Conservation (phyloP, 2,329 filamentous ascomycete species). For the Talaromyces piceae region DNA sequence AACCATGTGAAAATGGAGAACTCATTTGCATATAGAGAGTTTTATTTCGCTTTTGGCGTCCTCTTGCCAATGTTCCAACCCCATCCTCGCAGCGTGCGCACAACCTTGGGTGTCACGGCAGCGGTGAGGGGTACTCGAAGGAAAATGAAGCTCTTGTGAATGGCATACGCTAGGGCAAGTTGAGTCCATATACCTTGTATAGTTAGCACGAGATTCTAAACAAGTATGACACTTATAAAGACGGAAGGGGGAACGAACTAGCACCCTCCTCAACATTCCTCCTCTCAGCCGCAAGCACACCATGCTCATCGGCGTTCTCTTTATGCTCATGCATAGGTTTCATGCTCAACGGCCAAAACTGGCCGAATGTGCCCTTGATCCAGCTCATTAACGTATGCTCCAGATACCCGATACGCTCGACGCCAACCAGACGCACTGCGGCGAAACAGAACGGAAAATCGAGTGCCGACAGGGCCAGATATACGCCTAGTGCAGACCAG, state of each 20-base stretch:
- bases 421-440: constrained; percentile 72
- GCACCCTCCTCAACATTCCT: constrained; percentile 57
- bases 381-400: constrained; percentile 38
- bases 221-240: background rate
- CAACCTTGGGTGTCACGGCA: constrained; percentile 87
- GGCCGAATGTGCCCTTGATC: constrained; percentile 20
- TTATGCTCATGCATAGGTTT: constrained; percentile 10
- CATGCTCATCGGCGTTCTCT: constrained; percentile 28
- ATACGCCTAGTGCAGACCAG: constrained; percentile 88
- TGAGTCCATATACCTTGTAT: constrained; percentile 66
- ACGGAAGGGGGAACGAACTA: constrained; percentile 52
- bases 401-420: constrained; percentile 67
- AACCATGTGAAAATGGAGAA: background rate
- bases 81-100: constrained; percentile 77
- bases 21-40: too few relatives aligned
- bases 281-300: constrained; percentile 57
- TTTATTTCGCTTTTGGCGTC: constrained; percentile 33
- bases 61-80: constrained; percentile 91
- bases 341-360: background rate
- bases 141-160: constrained; percentile 98
- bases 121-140: constrained; percentile 87
- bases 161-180: constrained; percentile 85
- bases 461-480: constrained; percentile 69
- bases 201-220: constrained; percentile 7
- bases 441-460: constrained; percentile 96